Conservation (phyloP, 352 stramenopile species). For the Pythium rishiriense region DNA sequence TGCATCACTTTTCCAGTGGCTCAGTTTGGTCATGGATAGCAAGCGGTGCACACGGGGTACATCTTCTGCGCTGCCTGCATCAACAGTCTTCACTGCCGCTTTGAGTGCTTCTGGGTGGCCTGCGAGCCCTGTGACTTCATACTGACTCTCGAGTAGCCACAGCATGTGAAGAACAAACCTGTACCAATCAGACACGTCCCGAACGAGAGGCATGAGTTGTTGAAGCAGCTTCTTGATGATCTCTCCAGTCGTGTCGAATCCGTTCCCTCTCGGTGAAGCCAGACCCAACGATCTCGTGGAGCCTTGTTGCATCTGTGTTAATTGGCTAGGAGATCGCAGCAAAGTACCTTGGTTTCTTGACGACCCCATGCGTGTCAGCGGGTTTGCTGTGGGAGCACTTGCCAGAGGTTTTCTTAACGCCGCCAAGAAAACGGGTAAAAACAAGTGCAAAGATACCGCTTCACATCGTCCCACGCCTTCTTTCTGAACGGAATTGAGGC, state of each 20-base stretch:
- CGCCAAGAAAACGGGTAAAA: slow-evolving; percentile 35
- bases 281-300: background rate
- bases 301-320: slow-evolving; percentile 9
- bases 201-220: slow-evolving; percentile 25
- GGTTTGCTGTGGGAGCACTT: background rate
- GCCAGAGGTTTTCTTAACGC: slow-evolving; percentile 13
- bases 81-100: background rate
- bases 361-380: background rate
- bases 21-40: slow-evolving; percentile 13
- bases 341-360: background rate
- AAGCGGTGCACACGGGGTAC: slow-evolving; percentile 6
- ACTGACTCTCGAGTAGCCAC: slow-evolving; percentile 21
- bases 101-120: background rate
- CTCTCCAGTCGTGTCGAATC: slow-evolving; percentile 23
- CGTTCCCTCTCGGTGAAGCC: background rate
- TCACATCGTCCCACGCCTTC: background rate
- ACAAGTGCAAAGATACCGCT: slow-evolving; percentile 14
- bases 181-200: slow-evolving; percentile 23
- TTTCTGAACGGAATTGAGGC: slow-evolving; percentile 31
- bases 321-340: background rate
- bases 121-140: background rate
- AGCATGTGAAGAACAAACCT: slow-evolving; percentile 23
- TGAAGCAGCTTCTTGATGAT: slow-evolving; percentile 27
- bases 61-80: background rate
- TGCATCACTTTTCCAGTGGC: slow-evolving; percentile 15